Evolutionary conservation across 2,329 filamentous ascomycete species (phyloP), one percentile per base, ranked within the genome.

Genomic region (Zasmidium cellare): DNA sequence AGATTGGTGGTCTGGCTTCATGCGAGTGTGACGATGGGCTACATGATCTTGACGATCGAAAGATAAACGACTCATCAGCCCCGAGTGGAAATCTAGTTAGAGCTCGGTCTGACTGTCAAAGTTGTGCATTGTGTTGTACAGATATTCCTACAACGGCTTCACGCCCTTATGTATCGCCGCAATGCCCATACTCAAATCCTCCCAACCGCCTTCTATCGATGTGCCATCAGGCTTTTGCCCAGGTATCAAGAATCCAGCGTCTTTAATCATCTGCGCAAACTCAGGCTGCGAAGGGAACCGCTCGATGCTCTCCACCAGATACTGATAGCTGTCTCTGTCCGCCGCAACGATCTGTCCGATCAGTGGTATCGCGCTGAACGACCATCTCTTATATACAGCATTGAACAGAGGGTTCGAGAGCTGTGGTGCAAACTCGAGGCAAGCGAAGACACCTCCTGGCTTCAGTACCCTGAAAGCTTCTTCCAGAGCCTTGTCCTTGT

Each of bases 221-320:
- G 59, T 58, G 1, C 75, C 76, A 45, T 65, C 63, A 58, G 66
- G 58, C 28, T 59, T 59, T 63, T 77, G 70, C 0, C 77, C 92
- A 1, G 90, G 91, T 46, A 96, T 86, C 62, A 89, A 79, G 71
- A 99, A 99, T 1, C 93, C 93, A 2, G 91, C 93, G 23, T 87
- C 84, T 65, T 84, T 75, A 69, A 96, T 94, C 90, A 96, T 92
- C 31, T 85, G 82, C 64, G 87, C 84, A 71, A 96, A 99, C 65
- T 91, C 86, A 53, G 86, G 82, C 79, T 99, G 96, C 65, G 80
- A 88, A 0, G 94, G 96, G 73, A 97, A 97, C 49, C 84, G 81
- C 77, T 97, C 92, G 74, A 99, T 99, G 75, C 92, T 97, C 82
- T 99, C 94, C 9, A 99, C 94, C 9, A 99, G 82, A 76, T 99